These are phyloP conservation scores for Globisporangium mamillatum DNA, from an alignment of 352 stramenopile genomes.

Conservation along the genomic window DNA sequence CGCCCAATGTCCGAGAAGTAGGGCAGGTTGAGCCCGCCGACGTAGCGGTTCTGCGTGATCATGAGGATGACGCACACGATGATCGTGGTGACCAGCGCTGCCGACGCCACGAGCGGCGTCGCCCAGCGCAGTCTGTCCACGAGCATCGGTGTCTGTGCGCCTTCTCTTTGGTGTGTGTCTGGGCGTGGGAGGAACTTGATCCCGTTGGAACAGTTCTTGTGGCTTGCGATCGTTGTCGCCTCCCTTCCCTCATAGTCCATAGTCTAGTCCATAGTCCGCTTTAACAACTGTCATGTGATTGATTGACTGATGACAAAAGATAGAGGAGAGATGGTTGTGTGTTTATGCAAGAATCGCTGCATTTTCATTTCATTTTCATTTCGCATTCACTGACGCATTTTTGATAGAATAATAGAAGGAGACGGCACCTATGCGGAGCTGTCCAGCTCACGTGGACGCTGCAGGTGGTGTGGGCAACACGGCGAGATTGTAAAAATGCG, in stretches of 20 bases:
- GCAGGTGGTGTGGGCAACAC: constrained; percentile 12
- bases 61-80: constrained; percentile 40
- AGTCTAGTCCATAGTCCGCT: background rate
- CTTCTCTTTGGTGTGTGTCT: background rate
- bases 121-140: background rate
- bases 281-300: background rate
- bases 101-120: constrained; percentile 37
- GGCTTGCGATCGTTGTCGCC: background rate
- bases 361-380: background rate
- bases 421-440: too few relatives aligned
- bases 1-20: constrained; percentile 65
- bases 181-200: background rate
- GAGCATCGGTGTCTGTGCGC: background rate
- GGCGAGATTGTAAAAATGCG: constrained; percentile 17
- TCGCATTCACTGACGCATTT: background rate
- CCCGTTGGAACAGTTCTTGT: background rate
- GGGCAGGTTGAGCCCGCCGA: constrained; percentile 43
- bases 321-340: background rate
- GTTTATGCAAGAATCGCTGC: constrained; percentile 5
- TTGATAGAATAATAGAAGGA: background rate
- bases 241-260: background rate
- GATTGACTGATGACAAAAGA: background rate
- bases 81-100: constrained; percentile 38
- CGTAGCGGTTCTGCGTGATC: constrained; percentile 35
- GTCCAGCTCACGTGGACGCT: constrained; percentile 4